Evolutionary conservation across 2,329 filamentous ascomycete species (phyloP), one percentile per base, ranked within the genome.

Genomic region (Cytospora piceicola): DNA sequence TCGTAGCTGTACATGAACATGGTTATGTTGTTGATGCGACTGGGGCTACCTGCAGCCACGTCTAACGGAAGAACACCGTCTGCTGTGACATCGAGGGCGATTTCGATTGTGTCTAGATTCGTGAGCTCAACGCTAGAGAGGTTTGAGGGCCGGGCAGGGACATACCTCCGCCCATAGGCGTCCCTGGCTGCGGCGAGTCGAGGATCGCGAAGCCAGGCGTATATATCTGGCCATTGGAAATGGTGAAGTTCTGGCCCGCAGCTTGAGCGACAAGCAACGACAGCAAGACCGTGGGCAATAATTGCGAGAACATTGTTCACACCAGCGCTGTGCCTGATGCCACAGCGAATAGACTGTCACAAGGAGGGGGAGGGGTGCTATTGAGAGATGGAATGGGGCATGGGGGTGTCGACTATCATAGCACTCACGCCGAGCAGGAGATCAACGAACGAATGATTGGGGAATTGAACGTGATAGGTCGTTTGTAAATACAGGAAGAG

Each of bases 191-290:
- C 15, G 87, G 87, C 36, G 89, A 82, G 75, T 91, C 84, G 42
- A 91, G 78, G 64, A 91, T 84, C 29, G 83, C 88, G 63, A 91
- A 82, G 0, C 89, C 89, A 0, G 89, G 88, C 0, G 89, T 92
- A 71, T 84, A 90, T 62, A 92, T 84, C 71, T 91, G 88, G 20
- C 89, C 89, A 70, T 85, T 85, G 27, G 85, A 76, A 60, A 87
- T 83, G 24, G 83, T 86, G 71, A 90, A 89, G 67, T 81, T 78
- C 52, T 77, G 72, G 7, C 78, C 78, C 11, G 70, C 66, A 20
- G 71, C 66, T 20, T 66, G 70, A 49, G 70, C 68, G 29, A 75
- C 64, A 17, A 77, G 69, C n/a, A 77, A 61, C 51, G 71, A 68
- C 61, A 77, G 66, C 60, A 74, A 29, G 2, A 51, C 42, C 42